A percentile compares a stretch with the other conserved stretches of the same genome.
These are phyloP conservation scores for Botryotinia narcissicola DNA, from an alignment of 2,329 filamentous ascomycete genomes.

Conservation along the genomic window DNA sequence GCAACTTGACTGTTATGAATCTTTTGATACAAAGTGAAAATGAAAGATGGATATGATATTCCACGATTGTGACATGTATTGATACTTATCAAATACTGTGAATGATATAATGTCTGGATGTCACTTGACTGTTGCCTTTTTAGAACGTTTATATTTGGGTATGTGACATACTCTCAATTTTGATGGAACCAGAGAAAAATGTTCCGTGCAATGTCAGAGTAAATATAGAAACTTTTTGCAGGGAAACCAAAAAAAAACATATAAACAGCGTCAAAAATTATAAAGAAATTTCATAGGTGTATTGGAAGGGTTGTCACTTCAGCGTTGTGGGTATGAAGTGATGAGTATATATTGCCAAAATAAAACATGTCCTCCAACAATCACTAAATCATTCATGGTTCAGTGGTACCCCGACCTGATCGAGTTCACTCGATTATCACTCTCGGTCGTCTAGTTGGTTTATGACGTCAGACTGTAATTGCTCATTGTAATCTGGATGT, in stretches of 20 bases:
- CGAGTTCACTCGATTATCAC: slow-evolving; percentile 10
- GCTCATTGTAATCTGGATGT: slow-evolving; percentile 8
- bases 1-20: neutral
- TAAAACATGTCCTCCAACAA: too few species aligned
- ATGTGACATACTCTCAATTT: neutral
- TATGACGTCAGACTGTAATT: slow-evolving; percentile 16
- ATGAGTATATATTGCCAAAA: neutral
- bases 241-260: neutral
- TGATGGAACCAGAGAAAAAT: neutral
- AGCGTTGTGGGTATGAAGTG: rapidly evolving
- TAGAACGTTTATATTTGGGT: neutral
- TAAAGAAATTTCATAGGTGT: neutral
- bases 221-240: too few species aligned
- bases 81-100: neutral
- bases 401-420: slow-evolving; percentile 2
- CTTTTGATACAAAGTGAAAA: neutral
- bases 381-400: neutral
- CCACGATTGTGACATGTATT: neutral
- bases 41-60: neutral
- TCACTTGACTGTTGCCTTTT: neutral
- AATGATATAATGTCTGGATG: neutral
- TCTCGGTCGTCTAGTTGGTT: slow-evolving; percentile 12
- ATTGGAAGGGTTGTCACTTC: neutral
- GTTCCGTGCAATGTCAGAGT: neutral
- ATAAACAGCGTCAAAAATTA: neutral